phyloP scores from a whole-genome alignment of 2,329 filamentous ascomycete genomes.

The Aspergillus glaucus region DNA sequence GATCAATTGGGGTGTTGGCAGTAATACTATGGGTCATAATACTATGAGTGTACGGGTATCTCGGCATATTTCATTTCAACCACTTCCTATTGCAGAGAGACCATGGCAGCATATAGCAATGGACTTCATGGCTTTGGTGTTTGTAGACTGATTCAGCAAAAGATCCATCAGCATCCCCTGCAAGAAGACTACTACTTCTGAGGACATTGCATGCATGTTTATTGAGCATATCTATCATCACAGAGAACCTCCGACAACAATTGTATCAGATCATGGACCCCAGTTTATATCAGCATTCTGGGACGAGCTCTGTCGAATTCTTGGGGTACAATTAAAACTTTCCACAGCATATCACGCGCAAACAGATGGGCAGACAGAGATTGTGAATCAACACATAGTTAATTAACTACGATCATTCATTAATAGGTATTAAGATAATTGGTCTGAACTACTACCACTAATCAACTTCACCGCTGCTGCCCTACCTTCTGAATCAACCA shows the following conservation, averaged over 20 bases:
- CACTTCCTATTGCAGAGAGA: neutral
- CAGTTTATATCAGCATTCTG: neutral
- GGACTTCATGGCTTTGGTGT: neutral
- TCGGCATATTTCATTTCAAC: neutral
- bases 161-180: neutral
- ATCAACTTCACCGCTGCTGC: neutral
- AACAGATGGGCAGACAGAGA: neutral
- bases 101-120: neutral
- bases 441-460: neutral
- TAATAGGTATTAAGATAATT: neutral
- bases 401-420: neutral
- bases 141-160: neutral
- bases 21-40: too few species aligned
- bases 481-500: neutral
- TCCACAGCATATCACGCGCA: too few species aligned
- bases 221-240: neutral
- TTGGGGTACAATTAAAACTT: too few species aligned
- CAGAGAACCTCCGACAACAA: neutral
- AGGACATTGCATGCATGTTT: neutral
- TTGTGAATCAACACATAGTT: neutral
- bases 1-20: too few species aligned
- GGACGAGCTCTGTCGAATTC: too few species aligned
- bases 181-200: neutral
- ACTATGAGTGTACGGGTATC: too few species aligned
- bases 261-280: neutral